Percentiles rank a stretch among this genome's conserved stretches.
Evolutionary conservation across 2,329 filamentous ascomycete genomes (phyloP).

Genomic region (Aspergillus phoenicis): DNA sequence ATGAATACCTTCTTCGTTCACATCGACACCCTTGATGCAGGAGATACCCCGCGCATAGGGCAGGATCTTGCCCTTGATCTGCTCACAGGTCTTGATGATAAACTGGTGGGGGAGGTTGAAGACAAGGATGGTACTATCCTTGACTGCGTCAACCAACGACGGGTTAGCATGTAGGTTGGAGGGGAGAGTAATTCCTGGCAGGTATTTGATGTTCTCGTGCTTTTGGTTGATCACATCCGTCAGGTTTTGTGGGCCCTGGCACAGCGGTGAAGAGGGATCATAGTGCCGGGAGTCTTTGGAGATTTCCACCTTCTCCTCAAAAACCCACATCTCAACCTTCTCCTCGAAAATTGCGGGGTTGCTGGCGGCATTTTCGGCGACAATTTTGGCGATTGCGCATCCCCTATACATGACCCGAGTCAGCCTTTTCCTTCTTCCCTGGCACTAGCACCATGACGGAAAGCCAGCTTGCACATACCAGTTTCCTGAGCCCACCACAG

Average conservation of each 20-base stretch:
- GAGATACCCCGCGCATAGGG: slow-evolving; percentile 92
- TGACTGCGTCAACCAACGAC: slow-evolving; percentile 68
- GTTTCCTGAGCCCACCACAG: slow-evolving; percentile 92
- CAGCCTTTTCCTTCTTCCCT: too few species aligned
- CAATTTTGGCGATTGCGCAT: slow-evolving; percentile 94
- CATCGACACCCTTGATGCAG: slow-evolving; percentile 97
- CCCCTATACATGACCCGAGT: slow-evolving; percentile 69
- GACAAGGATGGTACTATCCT: slow-evolving; percentile 82
- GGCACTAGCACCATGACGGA: too few species aligned
- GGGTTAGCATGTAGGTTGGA: slow-evolving; percentile 60
- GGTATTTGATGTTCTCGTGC: slow-evolving; percentile 98
- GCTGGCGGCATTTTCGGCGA: slow-evolving; percentile 84
- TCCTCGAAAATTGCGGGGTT: slow-evolving; percentile 81
- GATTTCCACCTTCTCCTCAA: slow-evolving; percentile 83
- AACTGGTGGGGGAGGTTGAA: slow-evolving; percentile 96
- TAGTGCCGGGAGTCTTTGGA: slow-evolving; percentile 73
- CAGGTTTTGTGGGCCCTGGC: slow-evolving; percentile 77
- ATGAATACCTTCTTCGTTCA: slow-evolving; percentile 79
- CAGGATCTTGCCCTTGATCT: slow-evolving; percentile 83
- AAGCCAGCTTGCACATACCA: slow-evolving; percentile 61
- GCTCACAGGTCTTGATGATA: slow-evolving; percentile 81
- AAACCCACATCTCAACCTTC: slow-evolving; percentile 98
- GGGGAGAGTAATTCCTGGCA: slow-evolving; percentile 83
- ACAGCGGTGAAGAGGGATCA: slow-evolving; percentile 74
- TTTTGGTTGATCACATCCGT: slow-evolving; percentile 85